phyloP scores from a whole-genome alignment of 306 rosid species.

The Canavalia gladiata region DNA sequence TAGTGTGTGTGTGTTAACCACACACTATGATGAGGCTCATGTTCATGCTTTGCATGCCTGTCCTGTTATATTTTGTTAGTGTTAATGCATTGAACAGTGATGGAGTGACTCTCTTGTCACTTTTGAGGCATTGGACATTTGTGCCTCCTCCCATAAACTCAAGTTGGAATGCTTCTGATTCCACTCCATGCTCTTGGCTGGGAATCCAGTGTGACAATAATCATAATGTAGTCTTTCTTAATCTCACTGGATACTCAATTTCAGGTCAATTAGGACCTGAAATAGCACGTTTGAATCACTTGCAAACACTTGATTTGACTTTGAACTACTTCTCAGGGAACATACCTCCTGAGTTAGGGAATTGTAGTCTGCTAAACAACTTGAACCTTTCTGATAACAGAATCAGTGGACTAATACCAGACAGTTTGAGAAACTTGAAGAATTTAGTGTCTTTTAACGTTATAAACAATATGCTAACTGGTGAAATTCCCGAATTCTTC shows the following conservation, averaged over 20 bases:
- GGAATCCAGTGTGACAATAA: slow-evolving; percentile 66
- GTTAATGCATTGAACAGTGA: slow-evolving; percentile 59
- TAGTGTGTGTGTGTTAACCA: background rate
- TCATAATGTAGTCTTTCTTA: slow-evolving; percentile 51
- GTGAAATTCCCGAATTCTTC: slow-evolving; percentile 62
- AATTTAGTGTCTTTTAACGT: slow-evolving; percentile 1
- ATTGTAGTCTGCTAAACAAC: slow-evolving; percentile 56
- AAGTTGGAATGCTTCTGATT: slow-evolving; percentile 69
- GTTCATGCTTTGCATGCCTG: slow-evolving; percentile 46
- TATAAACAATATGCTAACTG: slow-evolving; percentile 50
- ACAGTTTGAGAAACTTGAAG: slow-evolving; percentile 45
- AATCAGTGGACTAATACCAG: slow-evolving; percentile 58
- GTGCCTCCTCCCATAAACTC: slow-evolving; percentile 56
- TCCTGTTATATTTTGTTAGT: background rate
- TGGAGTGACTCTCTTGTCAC: slow-evolving; percentile 63
- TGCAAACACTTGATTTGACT: slow-evolving; percentile 56
- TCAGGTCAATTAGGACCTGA: slow-evolving; percentile 68
- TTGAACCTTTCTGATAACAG: slow-evolving; percentile 62
- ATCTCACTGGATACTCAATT: slow-evolving; percentile 57
- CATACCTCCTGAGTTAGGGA: slow-evolving; percentile 58
- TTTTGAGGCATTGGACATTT: slow-evolving; percentile 55
- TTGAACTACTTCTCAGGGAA: slow-evolving; percentile 53
- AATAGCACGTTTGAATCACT: slow-evolving; percentile 54
- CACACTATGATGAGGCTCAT: slow-evolving; percentile 16
- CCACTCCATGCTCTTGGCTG: slow-evolving; percentile 74